These are phyloP conservation scores for Trichoderma sp. DNA, from an alignment of 2,329 filamentous ascomycete genomes.

Conservation along the genomic window DNA sequence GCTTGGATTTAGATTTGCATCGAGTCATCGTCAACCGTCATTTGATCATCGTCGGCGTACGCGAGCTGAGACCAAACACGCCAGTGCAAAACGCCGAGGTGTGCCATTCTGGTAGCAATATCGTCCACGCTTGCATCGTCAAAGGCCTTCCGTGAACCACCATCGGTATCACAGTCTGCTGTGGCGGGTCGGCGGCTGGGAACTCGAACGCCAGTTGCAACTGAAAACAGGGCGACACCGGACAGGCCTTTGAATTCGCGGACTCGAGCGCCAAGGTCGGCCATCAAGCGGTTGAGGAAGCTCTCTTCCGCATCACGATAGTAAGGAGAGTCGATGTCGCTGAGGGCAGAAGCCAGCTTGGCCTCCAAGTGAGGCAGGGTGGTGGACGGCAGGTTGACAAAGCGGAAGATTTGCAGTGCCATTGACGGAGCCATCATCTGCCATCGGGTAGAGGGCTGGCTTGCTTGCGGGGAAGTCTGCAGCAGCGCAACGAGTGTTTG, in stretches of 20 bases:
- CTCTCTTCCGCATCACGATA: slow-evolving; percentile 55
- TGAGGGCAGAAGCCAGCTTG: slow-evolving; percentile 52
- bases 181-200: slow-evolving; percentile 44
- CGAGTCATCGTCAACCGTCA: slow-evolving; percentile 38
- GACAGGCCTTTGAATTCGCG: slow-evolving; percentile 57
- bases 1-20: slow-evolving; percentile 32
- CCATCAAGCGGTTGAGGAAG: slow-evolving; percentile 55
- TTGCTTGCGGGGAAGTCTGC: slow-evolving; percentile 52
- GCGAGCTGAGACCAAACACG: slow-evolving; percentile 80
- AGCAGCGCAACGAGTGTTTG: slow-evolving; percentile 58
- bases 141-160: slow-evolving; percentile 47
- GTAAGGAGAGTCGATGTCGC: slow-evolving; percentile 47
- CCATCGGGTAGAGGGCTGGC: slow-evolving; percentile 54
- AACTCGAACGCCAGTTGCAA: slow-evolving; percentile 57
- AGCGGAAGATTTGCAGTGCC: slow-evolving; percentile 63
- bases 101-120: slow-evolving; percentile 77
- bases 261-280: slow-evolving; percentile 54
- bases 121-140: slow-evolving; percentile 63
- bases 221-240: slow-evolving; percentile 58
- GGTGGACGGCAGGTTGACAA: slow-evolving; percentile 54
- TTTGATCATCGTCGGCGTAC: slow-evolving; percentile 58
- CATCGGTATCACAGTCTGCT: slow-evolving; percentile 44
- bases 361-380: slow-evolving; percentile 54
- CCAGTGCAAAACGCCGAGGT: slow-evolving; percentile 87
- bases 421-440: slow-evolving; percentile 56